Percentiles rank a stretch among this genome's conserved stretches.
Evolutionary conservation across 805 yeast genomes (phyloP).

Genomic region (Myxozyma monticola): DNA sequence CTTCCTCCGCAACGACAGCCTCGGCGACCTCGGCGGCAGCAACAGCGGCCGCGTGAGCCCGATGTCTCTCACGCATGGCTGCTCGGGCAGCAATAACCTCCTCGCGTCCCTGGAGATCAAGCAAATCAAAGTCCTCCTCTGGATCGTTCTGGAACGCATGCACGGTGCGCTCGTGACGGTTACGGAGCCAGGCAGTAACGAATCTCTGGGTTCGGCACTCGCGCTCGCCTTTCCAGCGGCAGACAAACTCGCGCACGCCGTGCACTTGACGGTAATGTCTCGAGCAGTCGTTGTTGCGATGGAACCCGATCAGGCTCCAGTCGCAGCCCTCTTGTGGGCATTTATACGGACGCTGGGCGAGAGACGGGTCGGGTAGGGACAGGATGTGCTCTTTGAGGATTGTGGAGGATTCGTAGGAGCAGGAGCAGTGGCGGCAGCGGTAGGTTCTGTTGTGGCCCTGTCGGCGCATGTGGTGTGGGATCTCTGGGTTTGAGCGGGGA

Average conservation of each 20-base stretch:
- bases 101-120: too few relatives aligned
- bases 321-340: slow-evolving; percentile 25
- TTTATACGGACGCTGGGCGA: slow-evolving; percentile 26
- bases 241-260: slow-evolving; percentile 26
- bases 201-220: slow-evolving; percentile 27
- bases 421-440: slow-evolving; percentile 26
- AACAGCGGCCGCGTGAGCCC: too few relatives aligned
- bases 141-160: too few relatives aligned
- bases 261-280: slow-evolving; percentile 28
- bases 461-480: slow-evolving; percentile 7
- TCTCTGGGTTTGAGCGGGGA: background rate
- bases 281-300: slow-evolving; percentile 28
- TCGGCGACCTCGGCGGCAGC: too few relatives aligned
- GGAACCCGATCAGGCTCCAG: slow-evolving; percentile 28
- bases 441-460: slow-evolving; percentile 25
- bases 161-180: slow-evolving; percentile 27
- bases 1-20: too few relatives aligned
- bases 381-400: slow-evolving; percentile 16
- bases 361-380: slow-evolving; percentile 6
- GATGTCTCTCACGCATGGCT: too few relatives aligned
- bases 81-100: too few relatives aligned
- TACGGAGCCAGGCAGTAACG: slow-evolving; percentile 27
- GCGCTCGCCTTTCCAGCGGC: slow-evolving; percentile 23
- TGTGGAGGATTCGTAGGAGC: slow-evolving; percentile 9
- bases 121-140: too few relatives aligned